Conservation (phyloP, 2,329 filamentous ascomycete genomes). For the Aureobasidium sp. region DNA sequence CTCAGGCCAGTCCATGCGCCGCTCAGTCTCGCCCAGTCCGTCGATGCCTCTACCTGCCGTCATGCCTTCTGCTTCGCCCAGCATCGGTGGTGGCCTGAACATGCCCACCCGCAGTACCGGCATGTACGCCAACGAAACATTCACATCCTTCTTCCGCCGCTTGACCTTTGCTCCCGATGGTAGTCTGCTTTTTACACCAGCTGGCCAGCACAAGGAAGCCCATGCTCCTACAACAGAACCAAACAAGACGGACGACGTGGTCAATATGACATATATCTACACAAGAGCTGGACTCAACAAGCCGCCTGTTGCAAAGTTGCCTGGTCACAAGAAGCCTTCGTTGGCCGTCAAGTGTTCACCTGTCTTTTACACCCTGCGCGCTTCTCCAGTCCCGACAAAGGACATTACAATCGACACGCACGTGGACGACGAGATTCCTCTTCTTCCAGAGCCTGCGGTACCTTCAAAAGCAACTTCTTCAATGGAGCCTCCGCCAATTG, state of each 20-base stretch:
- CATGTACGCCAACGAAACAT: conserved; percentile 91
- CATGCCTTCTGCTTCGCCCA: conserved; percentile 88
- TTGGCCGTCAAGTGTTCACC: conserved; percentile 94
- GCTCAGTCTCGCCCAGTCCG: conserved; percentile 87
- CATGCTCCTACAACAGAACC: conserved; percentile 57
- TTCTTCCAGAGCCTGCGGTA: conserved; percentile 72
- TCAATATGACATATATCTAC: conserved; percentile 98
- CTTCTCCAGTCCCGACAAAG: conserved; percentile 59
- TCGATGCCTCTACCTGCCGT: conserved; percentile 91
- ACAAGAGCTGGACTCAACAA: conserved; percentile 94
- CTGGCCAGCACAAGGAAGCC: conserved; percentile 86
- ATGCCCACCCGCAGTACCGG: conserved; percentile 63
- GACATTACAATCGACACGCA: conserved; percentile 94
- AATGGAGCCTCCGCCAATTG: conserved; percentile 74
- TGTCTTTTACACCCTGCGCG: conserved; percentile 72
- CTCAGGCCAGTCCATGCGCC: conserved; percentile 53
- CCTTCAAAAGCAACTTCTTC: conserved; percentile 48
- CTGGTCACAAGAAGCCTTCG: conserved; percentile 96
- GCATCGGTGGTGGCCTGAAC: conserved; percentile 53
- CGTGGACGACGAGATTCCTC: conserved; percentile 70
- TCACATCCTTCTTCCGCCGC: conserved; percentile 93
- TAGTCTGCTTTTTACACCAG: conserved; percentile 85
- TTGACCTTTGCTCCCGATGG: conserved; percentile 93
- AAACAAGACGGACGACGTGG: conserved; percentile 75
- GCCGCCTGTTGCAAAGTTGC: conserved; percentile 86